These are phyloP conservation scores for Albophoma yamanashiensis DNA, from an alignment of 2,329 filamentous ascomycete species.

Conservation along the genomic window DNA sequence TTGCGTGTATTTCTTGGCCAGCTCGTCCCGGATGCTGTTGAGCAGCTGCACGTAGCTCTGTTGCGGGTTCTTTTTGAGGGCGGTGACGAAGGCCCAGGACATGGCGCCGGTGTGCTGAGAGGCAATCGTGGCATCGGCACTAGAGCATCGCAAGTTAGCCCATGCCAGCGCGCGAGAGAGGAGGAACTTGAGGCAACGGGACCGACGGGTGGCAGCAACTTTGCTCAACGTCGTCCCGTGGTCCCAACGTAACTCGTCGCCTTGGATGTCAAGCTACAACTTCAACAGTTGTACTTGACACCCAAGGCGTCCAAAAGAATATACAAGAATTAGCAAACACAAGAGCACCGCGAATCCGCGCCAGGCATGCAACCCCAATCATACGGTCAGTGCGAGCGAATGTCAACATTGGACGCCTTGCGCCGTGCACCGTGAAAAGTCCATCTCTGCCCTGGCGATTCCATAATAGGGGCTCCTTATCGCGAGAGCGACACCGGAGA, in stretches of 20 bases:
- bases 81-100: conserved; percentile 93
- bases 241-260: conserved; percentile 34
- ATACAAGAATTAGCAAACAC: conserved; percentile 2
- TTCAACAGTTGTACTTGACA: conserved; percentile 21
- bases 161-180: not conserved
- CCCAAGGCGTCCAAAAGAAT: conserved; percentile 27
- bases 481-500: not conserved
- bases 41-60: conserved; percentile 96
- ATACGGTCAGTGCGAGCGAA: not conserved
- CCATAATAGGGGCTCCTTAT: not conserved
- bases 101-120: conserved; percentile 93
- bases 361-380: not conserved
- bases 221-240: not conserved
- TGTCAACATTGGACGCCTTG: not conserved
- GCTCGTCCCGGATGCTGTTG: conserved; percentile 91
- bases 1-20: conserved; percentile 79
- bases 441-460: not conserved
- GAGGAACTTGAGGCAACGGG: not conserved
- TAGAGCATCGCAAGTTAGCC: conserved; percentile 22
- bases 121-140: conserved; percentile 83
- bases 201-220: not conserved
- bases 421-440: not conserved
- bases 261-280: conserved; percentile 30
- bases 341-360: not conserved
- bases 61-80: conserved; percentile 91